Evolutionary conservation across 2,329 filamentous ascomycete species (phyloP), one percentile per base, ranked within the genome.

Genomic region (Phyllosticta citribraziliensis): DNA sequence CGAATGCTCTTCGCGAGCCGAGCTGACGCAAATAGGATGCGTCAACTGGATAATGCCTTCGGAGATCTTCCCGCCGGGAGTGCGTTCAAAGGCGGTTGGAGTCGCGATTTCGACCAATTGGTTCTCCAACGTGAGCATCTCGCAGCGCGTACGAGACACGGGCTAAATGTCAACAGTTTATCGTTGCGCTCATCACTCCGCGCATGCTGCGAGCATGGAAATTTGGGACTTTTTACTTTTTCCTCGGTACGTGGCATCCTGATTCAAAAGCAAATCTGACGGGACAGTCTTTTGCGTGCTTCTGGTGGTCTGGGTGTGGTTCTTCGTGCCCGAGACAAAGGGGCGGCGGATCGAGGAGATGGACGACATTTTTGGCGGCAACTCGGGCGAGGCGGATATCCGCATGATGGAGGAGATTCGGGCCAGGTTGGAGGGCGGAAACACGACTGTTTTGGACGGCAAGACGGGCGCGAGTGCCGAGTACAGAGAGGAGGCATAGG

Each of bases 281-380:
- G 17, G 6, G 40, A 8, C 35, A 47, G 40, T 47, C 2, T 47
- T 47, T n/a, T 47, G 40, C 40, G 54, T 67, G 0, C 63, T 73
- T 19, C 67, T 68, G 2, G 70, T 72, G 82, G 81, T 60, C 64
- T 85, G 0, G 86, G 86, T 3, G 84, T 84, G 0, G 79, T 73
- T 0, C 82, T 81, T 53, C 8, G 79, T 82, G 0, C 80, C 80
- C 0, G 81, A 84, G 68, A 84, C 81, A 0, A 83, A 83, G 67
- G 70, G 77, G 3, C 65, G 79, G 33, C 78, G 75, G 2, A 72
- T 82, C 0, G 80, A 83, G 65, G 80, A 83, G 66, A 78, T 84
- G 81, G 86, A 89, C 66, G 77, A 85, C 19, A 79, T 89, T 47
- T 88, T 89, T 66, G 85, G 85, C 54, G 72, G 40, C 14, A 47